phyloP scores from a whole-genome alignment of 2,329 filamentous ascomycete genomes.

The Shiraia sp. region DNA sequence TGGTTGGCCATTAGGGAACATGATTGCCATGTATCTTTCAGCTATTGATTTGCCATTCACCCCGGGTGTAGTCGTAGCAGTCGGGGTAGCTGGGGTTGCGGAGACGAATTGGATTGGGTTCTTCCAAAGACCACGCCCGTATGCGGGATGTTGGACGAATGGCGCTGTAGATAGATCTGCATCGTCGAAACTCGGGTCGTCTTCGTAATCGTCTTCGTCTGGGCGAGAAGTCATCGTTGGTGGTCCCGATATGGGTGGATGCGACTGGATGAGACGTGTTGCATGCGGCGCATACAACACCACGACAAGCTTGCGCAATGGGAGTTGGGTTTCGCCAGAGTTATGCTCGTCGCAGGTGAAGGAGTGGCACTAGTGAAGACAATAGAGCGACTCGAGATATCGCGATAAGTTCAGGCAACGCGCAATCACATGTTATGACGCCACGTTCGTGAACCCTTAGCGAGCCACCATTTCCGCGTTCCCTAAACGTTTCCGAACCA shows the following conservation, averaged over 20 bases:
- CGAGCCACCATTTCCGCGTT: constrained; percentile 30
- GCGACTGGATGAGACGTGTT: background rate
- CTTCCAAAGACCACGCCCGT: constrained; percentile 64
- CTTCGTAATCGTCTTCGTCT: constrained; percentile 13
- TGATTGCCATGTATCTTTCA: constrained; percentile 69
- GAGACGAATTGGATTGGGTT: constrained; percentile 64
- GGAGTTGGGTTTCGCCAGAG: too few species aligned
- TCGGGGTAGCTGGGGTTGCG: constrained; percentile 41
- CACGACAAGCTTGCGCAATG: background rate
- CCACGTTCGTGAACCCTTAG: constrained; percentile 28
- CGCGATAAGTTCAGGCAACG: constrained; percentile 17
- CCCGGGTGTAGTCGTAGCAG: constrained; percentile 34
- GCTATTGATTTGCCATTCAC: constrained; percentile 56
- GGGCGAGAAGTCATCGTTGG: constrained; percentile 4
- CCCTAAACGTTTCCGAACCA: constrained; percentile 23
- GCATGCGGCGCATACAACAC: background rate
- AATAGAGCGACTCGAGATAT: too few species aligned
- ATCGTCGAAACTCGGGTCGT: constrained; percentile 28
- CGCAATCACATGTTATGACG: constrained; percentile 36
- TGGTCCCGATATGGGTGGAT: constrained; percentile 9
- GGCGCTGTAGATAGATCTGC: constrained; percentile 64
- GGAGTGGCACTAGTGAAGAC: too few species aligned
- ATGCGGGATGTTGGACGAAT: constrained; percentile 62
- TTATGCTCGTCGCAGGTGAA: too few species aligned
- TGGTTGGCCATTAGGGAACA: constrained; percentile 54